These are phyloP conservation scores for Parathielavia appendiculata DNA, from an alignment of 495 filamentous ascomycete species.

Conservation along the genomic window DNA sequence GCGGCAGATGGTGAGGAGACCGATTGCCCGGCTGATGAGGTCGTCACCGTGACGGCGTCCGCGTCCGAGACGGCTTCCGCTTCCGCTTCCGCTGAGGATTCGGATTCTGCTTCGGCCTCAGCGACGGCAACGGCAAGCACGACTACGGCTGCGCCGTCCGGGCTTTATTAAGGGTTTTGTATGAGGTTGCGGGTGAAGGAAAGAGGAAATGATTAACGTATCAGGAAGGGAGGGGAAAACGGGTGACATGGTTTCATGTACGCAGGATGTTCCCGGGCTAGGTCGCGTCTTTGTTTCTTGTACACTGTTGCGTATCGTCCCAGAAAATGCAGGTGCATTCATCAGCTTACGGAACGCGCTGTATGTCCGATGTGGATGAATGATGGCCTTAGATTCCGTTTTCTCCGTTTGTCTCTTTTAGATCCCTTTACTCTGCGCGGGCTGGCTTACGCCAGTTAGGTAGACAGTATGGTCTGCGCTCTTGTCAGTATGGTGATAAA, in stretches of 20 bases:
- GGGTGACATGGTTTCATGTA: too few relatives aligned
- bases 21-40: neutral
- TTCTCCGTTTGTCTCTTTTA: neutral
- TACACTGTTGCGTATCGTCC: neutral
- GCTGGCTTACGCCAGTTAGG: too few relatives aligned
- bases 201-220: neutral
- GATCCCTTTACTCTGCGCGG: too few relatives aligned
- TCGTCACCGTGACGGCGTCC: slow-evolving; percentile 4
- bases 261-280: too few relatives aligned
- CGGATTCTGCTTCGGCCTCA: neutral
- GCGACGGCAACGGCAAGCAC: neutral
- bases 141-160: neutral
- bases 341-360: neutral
- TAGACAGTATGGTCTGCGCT: too few relatives aligned
- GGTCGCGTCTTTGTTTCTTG: slow-evolving; percentile 6
- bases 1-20: neutral
- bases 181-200: neutral
- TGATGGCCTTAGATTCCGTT: neutral
- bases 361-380: neutral
- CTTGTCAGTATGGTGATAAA: too few relatives aligned
- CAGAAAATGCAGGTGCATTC: neutral
- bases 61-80: neutral
- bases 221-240: neutral
- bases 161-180: neutral
- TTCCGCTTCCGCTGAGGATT: too few relatives aligned